phyloP scores from a whole-genome alignment of 1,139 yeast genomes.

The Martiniozyma asiatica region DNA sequence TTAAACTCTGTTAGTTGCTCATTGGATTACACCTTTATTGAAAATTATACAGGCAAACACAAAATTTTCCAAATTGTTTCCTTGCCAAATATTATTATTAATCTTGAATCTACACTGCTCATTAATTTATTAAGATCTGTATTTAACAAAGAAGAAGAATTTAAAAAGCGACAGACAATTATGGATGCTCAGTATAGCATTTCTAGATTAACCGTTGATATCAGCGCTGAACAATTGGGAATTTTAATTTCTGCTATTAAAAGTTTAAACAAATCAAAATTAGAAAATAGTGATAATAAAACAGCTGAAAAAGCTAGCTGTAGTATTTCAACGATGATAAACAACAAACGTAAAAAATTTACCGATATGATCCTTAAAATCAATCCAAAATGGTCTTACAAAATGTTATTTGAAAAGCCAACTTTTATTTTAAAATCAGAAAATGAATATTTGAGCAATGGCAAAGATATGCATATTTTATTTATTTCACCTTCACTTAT shows the following conservation, averaged over 20 bases:
- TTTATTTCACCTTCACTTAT: constrained; percentile 15
- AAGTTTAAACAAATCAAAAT: no score
- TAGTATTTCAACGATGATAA: neutral
- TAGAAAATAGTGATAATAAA: neutral
- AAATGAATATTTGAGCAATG: constrained; percentile 4
- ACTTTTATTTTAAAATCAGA: constrained; percentile 14
- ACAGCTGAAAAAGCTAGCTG: neutral
- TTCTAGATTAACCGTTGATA: constrained; percentile 16
- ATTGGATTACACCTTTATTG: constrained; percentile 23
- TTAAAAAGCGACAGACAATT: constrained; percentile 10
- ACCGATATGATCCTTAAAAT: constrained; percentile 5
- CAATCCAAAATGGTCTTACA: constrained; percentile 11
- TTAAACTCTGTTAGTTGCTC: constrained; percentile 29
- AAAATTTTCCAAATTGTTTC: constrained; percentile 31
- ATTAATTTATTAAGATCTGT: constrained; percentile 15
- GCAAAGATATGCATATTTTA: constrained; percentile 12
- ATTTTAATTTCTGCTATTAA: constrained; percentile 10
- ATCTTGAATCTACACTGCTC: constrained; percentile 42
- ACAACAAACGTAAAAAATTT: neutral
- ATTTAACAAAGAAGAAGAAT: constrained; percentile 5
- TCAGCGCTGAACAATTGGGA: constrained; percentile 17
- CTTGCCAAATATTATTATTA: constrained; percentile 40
- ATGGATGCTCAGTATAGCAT: constrained; percentile 13
- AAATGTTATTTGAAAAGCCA: constrained; percentile 19
- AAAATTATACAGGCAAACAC: constrained; percentile 10